Conservation (phyloP, 331 rosid species). For the Pyrus hybrid region DNA sequence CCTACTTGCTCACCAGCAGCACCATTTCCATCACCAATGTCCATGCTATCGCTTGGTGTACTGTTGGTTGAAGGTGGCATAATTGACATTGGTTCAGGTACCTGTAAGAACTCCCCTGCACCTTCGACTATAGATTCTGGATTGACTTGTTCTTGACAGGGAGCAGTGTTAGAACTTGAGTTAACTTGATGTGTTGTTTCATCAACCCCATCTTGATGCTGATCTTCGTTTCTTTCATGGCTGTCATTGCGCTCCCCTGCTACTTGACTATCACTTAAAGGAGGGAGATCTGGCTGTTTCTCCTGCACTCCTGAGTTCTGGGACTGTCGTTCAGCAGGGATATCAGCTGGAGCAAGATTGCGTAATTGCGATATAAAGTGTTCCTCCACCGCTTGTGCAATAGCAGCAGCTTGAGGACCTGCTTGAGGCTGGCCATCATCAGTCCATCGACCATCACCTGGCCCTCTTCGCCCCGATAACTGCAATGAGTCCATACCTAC, state of each 20-base stretch:
- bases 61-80: constrained; percentile 51
- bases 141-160: constrained; percentile 47
- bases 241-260: constrained; percentile 37
- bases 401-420: constrained; percentile 66
- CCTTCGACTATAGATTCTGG: constrained; percentile 36
- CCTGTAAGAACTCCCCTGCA: constrained; percentile 41
- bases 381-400: constrained; percentile 92
- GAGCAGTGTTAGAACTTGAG: constrained; percentile 32
- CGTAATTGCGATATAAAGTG: constrained; percentile 56
- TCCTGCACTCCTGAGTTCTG: constrained; percentile 57
- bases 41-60: constrained; percentile 51
- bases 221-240: constrained; percentile 51
- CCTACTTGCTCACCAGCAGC: constrained; percentile 36
- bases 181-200: constrained; percentile 36
- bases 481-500: constrained; percentile 90
- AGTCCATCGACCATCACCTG: constrained; percentile 92
- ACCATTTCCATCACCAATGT: constrained; percentile 46
- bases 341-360: constrained; percentile 40
- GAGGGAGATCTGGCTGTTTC: constrained; percentile 52
- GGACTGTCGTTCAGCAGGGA: constrained; percentile 48
- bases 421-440: constrained; percentile 99
- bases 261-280: constrained; percentile 45
- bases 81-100: constrained; percentile 55
- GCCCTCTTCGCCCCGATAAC: constrained; percentile 77
- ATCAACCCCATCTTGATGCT: constrained; percentile 50